A percentile compares a stretch with the other conserved stretches of the same genome.
phyloP scores from a whole-genome alignment of 169 alveolate species.

The Plasmodium coatneyi region DNA sequence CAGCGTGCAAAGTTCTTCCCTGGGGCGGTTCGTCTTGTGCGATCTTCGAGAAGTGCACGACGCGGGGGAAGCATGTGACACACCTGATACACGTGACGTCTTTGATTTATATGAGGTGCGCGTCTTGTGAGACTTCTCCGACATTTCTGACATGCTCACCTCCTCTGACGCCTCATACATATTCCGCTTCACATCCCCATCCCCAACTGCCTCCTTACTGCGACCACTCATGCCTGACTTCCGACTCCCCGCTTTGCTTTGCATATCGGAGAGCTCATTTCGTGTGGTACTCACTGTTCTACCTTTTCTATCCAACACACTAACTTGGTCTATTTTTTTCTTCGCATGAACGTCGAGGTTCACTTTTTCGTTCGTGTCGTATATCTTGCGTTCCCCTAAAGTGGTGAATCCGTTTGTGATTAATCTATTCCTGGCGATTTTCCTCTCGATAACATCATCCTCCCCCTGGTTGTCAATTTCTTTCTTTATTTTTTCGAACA shows the following conservation, averaged over 20 bases:
- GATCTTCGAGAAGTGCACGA: background rate
- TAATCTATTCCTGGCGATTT: background rate
- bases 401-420: background rate
- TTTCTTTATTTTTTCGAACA: conserved; percentile 31
- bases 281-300: background rate
- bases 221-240: background rate
- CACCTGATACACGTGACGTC: background rate
- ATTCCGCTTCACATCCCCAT: background rate
- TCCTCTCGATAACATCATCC: background rate
- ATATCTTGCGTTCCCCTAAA: background rate
- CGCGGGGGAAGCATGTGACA: background rate
- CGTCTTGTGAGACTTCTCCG: background rate
- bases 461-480: background rate
- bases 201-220: background rate
- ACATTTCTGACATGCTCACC: background rate
- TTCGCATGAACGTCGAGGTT: background rate
- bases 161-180: background rate
- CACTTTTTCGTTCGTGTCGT: background rate
- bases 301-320: background rate
- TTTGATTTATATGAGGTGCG: background rate
- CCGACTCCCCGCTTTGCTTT: background rate
- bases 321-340: background rate
- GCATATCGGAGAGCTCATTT: background rate
- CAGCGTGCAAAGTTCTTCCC: background rate
- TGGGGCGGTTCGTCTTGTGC: background rate